These are phyloP conservation scores for Solanum gracilifrons DNA, from an alignment of 257 asterid genomes.

Conservation along the genomic window DNA sequence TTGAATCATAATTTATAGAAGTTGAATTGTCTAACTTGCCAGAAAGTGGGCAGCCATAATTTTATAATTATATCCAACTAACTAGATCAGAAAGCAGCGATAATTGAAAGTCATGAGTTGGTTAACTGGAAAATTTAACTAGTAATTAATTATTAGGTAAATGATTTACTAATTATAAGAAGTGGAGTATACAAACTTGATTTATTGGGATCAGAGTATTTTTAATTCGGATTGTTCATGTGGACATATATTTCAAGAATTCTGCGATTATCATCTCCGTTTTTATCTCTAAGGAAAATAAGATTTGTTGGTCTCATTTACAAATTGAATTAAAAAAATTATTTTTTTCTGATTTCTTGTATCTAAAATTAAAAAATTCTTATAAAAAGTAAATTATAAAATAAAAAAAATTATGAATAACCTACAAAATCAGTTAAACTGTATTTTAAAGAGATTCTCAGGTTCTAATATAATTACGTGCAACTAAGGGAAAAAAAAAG, in stretches of 20 bases:
- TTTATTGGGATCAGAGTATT: not conserved
- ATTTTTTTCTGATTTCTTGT: not conserved
- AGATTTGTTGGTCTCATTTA: not conserved
- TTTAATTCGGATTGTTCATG: not conserved
- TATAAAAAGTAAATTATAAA: not conserved
- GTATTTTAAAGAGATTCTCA: not conserved
- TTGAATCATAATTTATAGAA: not conserved
- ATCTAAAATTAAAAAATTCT: not conserved
- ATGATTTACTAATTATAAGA: not conserved
- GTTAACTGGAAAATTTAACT: not conserved
- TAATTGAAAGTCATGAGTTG: not conserved
- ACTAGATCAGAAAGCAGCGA: not conserved
- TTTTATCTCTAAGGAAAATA: not conserved
- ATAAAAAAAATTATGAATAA: not conserved
- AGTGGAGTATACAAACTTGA: not conserved
- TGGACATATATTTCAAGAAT: not conserved
- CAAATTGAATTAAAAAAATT: not conserved
- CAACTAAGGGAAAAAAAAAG: not conserved
- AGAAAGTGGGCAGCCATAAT: not conserved
- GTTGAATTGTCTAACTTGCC: not conserved
- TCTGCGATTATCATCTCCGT: not conserved
- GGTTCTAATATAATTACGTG: not conserved
- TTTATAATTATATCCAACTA: not conserved
- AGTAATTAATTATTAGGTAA: not conserved
- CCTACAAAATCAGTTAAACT: not conserved